Percentiles rank a stretch among this genome's conserved stretches.
Evolutionary conservation across 2,329 filamentous ascomycete species (phyloP).

Genomic region (Diplocarpon mali): DNA sequence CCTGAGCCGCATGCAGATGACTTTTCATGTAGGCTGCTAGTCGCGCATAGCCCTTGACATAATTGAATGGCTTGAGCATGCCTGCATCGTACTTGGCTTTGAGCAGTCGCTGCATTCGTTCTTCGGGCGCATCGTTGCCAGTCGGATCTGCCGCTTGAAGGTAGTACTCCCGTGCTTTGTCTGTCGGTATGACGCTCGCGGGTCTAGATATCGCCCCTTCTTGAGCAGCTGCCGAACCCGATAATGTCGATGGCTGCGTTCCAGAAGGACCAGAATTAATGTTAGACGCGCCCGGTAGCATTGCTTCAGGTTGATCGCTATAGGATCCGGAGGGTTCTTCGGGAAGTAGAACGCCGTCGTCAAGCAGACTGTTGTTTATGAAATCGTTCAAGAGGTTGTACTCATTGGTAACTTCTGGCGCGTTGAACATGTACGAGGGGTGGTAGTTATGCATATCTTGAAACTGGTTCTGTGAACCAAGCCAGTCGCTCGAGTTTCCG

Average conservation of each 20-base stretch:
- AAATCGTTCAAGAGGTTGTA: constrained; percentile 97
- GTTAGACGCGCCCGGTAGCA: constrained; percentile 37
- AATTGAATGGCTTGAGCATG: constrained; percentile 92
- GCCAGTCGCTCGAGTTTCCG: constrained; percentile 74
- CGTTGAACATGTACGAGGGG: constrained; percentile 87
- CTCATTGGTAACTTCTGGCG: constrained; percentile 91
- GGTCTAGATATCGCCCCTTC: constrained; percentile 50
- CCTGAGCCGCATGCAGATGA: constrained; percentile 70
- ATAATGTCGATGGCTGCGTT: constrained; percentile 26
- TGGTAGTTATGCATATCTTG: constrained; percentile 93
- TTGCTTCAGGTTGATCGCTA: constrained; percentile 41
- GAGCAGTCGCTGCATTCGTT: constrained; percentile 88
- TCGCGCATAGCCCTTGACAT: constrained; percentile 88
- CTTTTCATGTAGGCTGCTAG: constrained; percentile 86
- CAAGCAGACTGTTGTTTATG: constrained; percentile 79
- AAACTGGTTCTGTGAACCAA: constrained; percentile 63
- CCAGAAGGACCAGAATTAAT: constrained; percentile 27
- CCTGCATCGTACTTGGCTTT: constrained; percentile 95
- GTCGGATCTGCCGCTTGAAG: constrained; percentile 93
- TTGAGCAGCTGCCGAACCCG: constrained; percentile 29
- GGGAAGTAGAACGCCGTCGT: constrained; percentile 64
- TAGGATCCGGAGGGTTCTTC: constrained; percentile 55
- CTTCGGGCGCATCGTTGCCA: constrained; percentile 75
- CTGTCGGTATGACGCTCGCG: constrained; percentile 44
- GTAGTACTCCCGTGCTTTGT: constrained; percentile 77